Base-by-base conservation (phyloP, 208 protist genomes). In the Sergeia podlipaevii region DNA sequence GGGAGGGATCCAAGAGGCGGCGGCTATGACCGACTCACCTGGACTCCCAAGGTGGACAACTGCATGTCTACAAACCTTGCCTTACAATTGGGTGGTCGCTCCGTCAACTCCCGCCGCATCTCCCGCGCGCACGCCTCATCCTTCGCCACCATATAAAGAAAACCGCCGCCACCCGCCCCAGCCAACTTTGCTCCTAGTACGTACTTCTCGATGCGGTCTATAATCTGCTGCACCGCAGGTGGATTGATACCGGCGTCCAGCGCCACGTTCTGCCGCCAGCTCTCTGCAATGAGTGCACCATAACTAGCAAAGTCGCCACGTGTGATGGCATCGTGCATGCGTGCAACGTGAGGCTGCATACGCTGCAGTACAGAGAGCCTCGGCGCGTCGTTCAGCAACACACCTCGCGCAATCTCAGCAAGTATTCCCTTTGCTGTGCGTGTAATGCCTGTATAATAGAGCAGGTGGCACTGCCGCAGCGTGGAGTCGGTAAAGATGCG, bases 91-190 rank as follows among this genome's bases (percentile, higher is more conserved):
- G 69, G 69, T 30, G 72, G 72, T 45, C 64, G 43, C 29, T 21
- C 46, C 23, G 47, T 72, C 33, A 80, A 49, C 20, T 73, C 42
- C 28, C 57, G 50, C n/a, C 70, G 63, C 11, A 89, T 73, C 24
- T 37, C 43, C 18, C 50, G 63, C 20, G 71, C 69, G 26, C 55
- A 62, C 36, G 46, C 43, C 42, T 65, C 52, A 23, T 80, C 64
- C 52, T 79, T 90, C 11, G 82, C 69, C 13, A 81, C 60, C 45
- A 86, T 70, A 57, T 77, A 76, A 37, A 90, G 45, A 59, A 80
- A 90, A 20, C 82, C 82, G 2, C 77, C 82, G 21, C 81, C 81
- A 26, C 77, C 81, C n/a, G 81, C 77, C 0, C 81, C 78, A 1
- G 72, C 48, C 38, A 90, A 63, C 42, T 67, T 63, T 15, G 69